These are phyloP conservation scores for Hyphodiscus hymeniophilus DNA, from an alignment of 495 filamentous ascomycete species.

Conservation along the genomic window DNA sequence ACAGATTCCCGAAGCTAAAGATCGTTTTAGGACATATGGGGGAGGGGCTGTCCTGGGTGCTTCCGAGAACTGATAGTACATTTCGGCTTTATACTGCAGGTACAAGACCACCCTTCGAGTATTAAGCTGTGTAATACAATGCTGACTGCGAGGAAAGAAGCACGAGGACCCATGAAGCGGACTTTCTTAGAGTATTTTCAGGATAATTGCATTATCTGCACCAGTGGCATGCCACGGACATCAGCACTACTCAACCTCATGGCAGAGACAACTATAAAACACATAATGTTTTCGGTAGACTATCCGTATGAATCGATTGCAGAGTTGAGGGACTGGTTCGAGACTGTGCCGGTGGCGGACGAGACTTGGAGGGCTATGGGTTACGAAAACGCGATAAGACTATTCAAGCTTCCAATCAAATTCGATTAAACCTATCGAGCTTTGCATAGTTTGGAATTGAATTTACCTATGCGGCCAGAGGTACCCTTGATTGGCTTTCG, in stretches of 20 bases:
- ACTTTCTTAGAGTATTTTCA: slow-evolving; percentile 51
- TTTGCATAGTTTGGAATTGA: too few relatives aligned
- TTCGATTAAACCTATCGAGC: too few relatives aligned
- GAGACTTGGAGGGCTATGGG: slow-evolving; percentile 1
- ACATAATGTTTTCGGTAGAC: slow-evolving; percentile 42
- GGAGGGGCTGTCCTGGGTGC: slow-evolving; percentile 26
- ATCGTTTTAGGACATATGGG: slow-evolving; percentile 58
- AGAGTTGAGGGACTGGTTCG: slow-evolving; percentile 2
- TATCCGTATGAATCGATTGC: slow-evolving; percentile 35
- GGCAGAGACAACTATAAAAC: slow-evolving; percentile 34
- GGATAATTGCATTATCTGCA: slow-evolving; percentile 56
- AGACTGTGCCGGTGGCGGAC: slow-evolving; percentile 1
- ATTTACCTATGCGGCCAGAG: too few relatives aligned
- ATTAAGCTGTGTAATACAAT: slow-evolving; percentile 34
- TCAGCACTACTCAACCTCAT: slow-evolving; percentile 39
- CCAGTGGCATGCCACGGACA: slow-evolving; percentile 51
- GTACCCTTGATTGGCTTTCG: too few relatives aligned
- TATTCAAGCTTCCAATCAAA: slow-evolving; percentile 2
- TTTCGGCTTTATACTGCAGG: slow-evolving; percentile 57
- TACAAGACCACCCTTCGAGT: slow-evolving; percentile 7
- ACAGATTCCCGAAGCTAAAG: slow-evolving; percentile 46
- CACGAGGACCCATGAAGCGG: slow-evolving; percentile 37
- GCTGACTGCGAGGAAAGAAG: slow-evolving; percentile 31
- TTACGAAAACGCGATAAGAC: neutral
- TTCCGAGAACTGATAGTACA: slow-evolving; percentile 35